Evolutionary conservation across 495 filamentous ascomycete species (phyloP).

Genomic region (Neurospora pannonica): DNA sequence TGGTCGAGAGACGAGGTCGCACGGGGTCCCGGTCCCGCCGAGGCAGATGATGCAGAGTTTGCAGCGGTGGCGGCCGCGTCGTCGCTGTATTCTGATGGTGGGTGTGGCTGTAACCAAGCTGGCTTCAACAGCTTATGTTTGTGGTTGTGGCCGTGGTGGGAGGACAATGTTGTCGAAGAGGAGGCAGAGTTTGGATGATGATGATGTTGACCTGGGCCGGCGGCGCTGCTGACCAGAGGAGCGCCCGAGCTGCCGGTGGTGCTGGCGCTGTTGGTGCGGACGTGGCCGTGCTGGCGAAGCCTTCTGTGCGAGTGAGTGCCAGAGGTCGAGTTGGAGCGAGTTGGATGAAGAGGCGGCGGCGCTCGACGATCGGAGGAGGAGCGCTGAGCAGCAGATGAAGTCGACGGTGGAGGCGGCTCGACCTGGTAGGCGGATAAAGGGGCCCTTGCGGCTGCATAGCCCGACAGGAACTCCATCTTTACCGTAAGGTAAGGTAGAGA

Average conservation of each 20-base stretch:
- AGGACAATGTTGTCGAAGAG: constrained; percentile 3
- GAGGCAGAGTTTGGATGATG: neutral
- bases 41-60: neutral
- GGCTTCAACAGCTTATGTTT: neutral
- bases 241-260: constrained; percentile 20
- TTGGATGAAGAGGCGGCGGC: constrained; percentile 2
- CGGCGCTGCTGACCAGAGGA: constrained; percentile 4
- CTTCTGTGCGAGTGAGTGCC: constrained; percentile 14
- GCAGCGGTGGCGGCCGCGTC: constrained; percentile 1
- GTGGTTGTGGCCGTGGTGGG: neutral
- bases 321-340: constrained; percentile 28
- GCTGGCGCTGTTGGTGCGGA: constrained; percentile 22
- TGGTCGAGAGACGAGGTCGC: neutral
- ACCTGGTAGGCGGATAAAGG: constrained; percentile 28
- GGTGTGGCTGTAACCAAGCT: neutral
- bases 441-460: constrained; percentile 25
- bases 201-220: constrained; percentile 2
- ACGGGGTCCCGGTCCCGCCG: constrained; percentile 1
- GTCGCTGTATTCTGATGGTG: neutral
- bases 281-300: constrained; percentile 19
- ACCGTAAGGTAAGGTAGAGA: neutral
- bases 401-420: constrained; percentile 15
- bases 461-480: constrained; percentile 26
- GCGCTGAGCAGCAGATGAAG: neutral
- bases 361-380: neutral